Evolutionary conservation across 2,329 filamentous ascomycete genomes (phyloP).

Genomic region (Cercospora sp.): DNA sequence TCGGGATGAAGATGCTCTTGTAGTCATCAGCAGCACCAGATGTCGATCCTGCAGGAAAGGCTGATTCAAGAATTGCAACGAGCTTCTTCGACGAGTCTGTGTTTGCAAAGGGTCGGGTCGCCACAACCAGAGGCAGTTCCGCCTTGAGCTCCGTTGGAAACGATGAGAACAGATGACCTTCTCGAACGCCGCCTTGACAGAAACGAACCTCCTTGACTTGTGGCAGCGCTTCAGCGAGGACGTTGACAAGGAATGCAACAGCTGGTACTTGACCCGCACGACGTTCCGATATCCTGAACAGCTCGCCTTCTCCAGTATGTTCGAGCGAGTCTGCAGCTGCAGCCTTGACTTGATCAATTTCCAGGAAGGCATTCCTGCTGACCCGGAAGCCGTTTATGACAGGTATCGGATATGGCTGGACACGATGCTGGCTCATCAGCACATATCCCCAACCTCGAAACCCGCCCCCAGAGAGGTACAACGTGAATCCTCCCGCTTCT

Average conservation of each 20-base stretch:
- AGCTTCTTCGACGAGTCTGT: constrained; percentile 51
- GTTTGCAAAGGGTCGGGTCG: constrained; percentile 55
- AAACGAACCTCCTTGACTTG: constrained; percentile 74
- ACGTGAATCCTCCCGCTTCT: constrained; percentile 57
- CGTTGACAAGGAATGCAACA: constrained; percentile 76
- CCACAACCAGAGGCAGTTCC: constrained; percentile 65
- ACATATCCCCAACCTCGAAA: constrained; percentile 90
- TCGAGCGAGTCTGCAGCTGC: constrained; percentile 42
- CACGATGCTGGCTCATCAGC: constrained; percentile 73
- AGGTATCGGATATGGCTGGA: constrained; percentile 78
- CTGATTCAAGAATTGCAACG: constrained; percentile 49
- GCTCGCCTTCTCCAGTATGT: constrained; percentile 39
- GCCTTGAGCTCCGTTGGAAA: constrained; percentile 61
- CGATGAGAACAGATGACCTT: constrained; percentile 75
- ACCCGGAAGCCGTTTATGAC: constrained; percentile 78
- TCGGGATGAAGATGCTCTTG: constrained; percentile 44
- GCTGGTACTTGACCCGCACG: constrained; percentile 80
- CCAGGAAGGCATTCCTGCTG: constrained; percentile 60
- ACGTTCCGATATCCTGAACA: constrained; percentile 76
- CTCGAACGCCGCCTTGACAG: constrained; percentile 82
- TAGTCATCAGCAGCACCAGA: constrained; percentile 37
- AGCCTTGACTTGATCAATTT: constrained; percentile 49
- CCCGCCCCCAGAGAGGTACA: constrained; percentile 87
- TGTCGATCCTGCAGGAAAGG: constrained; percentile 44
- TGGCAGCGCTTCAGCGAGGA: constrained; percentile 68